These are phyloP conservation scores for Diaporthe helianthi DNA, from an alignment of 2,329 filamentous ascomycete species.

Conservation along the genomic window DNA sequence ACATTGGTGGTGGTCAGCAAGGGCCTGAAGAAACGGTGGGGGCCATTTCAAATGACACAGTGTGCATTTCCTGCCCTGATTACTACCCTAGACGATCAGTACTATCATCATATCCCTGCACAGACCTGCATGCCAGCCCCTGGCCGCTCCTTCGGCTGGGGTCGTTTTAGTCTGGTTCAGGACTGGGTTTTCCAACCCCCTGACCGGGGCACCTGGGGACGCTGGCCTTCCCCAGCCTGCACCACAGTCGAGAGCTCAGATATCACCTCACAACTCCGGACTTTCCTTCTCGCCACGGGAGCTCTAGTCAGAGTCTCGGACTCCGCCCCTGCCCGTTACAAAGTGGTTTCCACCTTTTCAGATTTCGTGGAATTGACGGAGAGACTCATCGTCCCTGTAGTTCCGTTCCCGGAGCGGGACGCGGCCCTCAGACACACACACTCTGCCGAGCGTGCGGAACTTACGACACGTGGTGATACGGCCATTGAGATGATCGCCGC, in stretches of 20 bases:
- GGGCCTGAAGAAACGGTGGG: background rate
- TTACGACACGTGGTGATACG: background rate
- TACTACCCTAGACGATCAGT: background rate
- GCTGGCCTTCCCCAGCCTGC: background rate
- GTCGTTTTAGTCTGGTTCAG: background rate
- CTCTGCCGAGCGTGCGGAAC: too few species aligned
- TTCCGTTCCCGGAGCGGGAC: background rate
- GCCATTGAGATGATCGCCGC: background rate
- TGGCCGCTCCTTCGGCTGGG: background rate
- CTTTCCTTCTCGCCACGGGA: background rate
- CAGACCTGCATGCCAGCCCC: background rate
- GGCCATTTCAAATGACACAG: slow-evolving; percentile 1
- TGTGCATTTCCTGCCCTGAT: background rate
- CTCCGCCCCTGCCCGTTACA: background rate
- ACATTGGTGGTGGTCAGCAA: too few species aligned
- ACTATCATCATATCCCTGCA: background rate
- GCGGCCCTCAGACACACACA: background rate
- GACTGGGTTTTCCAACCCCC: slow-evolving; percentile 7
- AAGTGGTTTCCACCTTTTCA: background rate
- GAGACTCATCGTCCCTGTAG: background rate
- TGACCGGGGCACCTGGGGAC: slow-evolving; percentile 18
- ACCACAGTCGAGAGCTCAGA: background rate
- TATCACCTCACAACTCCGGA: background rate
- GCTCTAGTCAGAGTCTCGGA: background rate
- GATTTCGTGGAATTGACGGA: background rate